These are phyloP conservation scores for Haplosporangium gracile DNA, from an alignment of 192 early-diverging fungal species.

Conservation along the genomic window DNA sequence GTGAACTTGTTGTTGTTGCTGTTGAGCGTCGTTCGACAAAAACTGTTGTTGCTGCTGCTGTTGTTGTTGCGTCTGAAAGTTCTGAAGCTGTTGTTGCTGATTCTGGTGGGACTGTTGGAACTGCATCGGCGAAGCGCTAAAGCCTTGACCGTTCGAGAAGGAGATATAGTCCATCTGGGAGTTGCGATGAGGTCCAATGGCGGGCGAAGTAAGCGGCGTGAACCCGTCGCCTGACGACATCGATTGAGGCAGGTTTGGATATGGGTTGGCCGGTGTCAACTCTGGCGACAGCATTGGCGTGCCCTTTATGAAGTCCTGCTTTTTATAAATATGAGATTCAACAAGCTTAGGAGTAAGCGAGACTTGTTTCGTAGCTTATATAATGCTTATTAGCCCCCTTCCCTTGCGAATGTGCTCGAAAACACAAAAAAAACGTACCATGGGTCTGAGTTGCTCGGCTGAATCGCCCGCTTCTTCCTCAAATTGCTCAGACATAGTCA, in stretches of 20 bases:
- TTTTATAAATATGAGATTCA: neutral
- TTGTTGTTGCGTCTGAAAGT: constrained; percentile 21
- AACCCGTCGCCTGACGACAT: constrained; percentile 59
- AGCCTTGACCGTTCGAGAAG: constrained; percentile 17
- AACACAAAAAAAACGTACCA: neutral
- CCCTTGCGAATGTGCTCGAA: neutral
- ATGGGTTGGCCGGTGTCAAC: constrained; percentile 73
- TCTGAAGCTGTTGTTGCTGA: constrained; percentile 35
- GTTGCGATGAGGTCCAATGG: constrained; percentile 61
- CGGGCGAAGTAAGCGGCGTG: constrained; percentile 76
- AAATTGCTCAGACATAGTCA: constrained; percentile 27
- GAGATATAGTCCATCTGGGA: constrained; percentile 34
- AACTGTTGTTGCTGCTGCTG: constrained; percentile 27
- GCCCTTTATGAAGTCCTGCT: constrained; percentile 24
- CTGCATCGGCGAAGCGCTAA: constrained; percentile 30
- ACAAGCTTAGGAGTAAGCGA: neutral
- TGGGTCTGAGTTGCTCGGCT: neutral
- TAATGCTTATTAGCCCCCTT: neutral
- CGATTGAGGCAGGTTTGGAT: constrained; percentile 49
- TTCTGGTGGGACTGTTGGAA: constrained; percentile 44
- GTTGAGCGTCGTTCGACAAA: constrained; percentile 1
- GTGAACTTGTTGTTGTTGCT: constrained; percentile 15
- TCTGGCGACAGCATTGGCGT: constrained; percentile 80
- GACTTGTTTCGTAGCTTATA: neutral
- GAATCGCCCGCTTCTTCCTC: constrained; percentile 29